Evolutionary conservation across 441 rosid species (phyloP), one percentile per base, ranked within the genome.

Genomic region (Populus hybrid): DNA sequence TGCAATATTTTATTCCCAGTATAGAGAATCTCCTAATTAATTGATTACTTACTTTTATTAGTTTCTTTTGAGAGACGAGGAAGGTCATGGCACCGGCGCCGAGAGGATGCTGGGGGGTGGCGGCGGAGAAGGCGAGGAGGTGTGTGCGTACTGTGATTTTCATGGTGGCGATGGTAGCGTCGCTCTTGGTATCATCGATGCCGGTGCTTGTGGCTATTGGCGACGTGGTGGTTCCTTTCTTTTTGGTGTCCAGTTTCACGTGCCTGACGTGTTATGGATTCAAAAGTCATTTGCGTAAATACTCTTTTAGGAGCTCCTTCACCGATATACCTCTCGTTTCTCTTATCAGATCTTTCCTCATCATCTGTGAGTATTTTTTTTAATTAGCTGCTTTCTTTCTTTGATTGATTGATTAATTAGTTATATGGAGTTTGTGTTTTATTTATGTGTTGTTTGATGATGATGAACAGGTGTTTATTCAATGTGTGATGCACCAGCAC

Each of bases 131-230:
- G 86, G 85, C 78, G 66, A 79, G 88, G 80, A 88, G 99, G 81
- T 86, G 88, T 74, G 71, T 83, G 1, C 73, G 97, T 77, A 95
- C 99, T 59, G 86, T 83, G 76, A 93, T 90, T 82, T 95, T 95
- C 83, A 85, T 95, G 83, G 90, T 90, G 80, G 93, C 99, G 85
- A 95, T 95, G 99, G 87, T 85, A 73, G 92, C 89, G 42, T 95
- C 99, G 75, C 87, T 95, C n/a, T 76, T 93, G 75, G 92, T 89
- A 30, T 93, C 98, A 26, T 95, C 98, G 63, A 83, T 95, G 74
- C 98, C 98, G 50, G 82, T 95, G 72, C 82, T 95, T 70, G 95
- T 93, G 80, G 89, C 98, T 70, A 74, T 91, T 40, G 90, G 88
- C 38, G 99, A 95, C 77, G 90, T 90, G 65, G 46, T 86, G 61